Evolutionary conservation across 2,329 filamentous ascomycete species (phyloP).

Genomic region (Thelonectria rubi): DNA sequence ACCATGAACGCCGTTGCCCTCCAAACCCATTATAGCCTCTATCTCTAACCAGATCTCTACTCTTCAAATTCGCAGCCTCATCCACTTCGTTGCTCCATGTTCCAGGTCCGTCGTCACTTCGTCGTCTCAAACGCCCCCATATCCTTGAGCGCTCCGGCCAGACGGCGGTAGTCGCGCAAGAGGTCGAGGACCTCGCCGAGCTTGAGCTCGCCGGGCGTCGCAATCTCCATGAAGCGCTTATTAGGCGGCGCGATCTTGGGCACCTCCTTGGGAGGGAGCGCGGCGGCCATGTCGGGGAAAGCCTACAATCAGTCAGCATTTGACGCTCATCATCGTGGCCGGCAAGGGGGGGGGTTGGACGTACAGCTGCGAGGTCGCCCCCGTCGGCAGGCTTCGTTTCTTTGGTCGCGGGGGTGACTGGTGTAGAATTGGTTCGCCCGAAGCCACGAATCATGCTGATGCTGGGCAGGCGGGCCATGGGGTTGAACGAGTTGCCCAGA

Average conservation of each 20-base stretch:
- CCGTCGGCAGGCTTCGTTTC: constrained; percentile 58
- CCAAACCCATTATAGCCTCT: not conserved
- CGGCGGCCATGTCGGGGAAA: constrained; percentile 67
- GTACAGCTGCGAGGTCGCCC: constrained; percentile 66
- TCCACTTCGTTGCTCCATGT: not conserved
- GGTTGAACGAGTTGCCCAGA: constrained; percentile 82
- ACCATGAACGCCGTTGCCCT: constrained; percentile 5
- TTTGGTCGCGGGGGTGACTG: constrained; percentile 49
- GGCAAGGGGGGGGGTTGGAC: constrained; percentile 33
- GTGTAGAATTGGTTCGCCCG: constrained; percentile 62
- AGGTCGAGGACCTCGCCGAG: constrained; percentile 78
- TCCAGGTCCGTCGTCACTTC: constrained; percentile 35
- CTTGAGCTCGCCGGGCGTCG: constrained; percentile 74
- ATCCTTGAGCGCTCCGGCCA: constrained; percentile 72
- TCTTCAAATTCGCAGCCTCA: not conserved
- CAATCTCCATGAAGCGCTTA: constrained; percentile 76
- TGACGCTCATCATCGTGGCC: too few relatives aligned
- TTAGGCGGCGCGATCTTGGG: constrained; percentile 72
- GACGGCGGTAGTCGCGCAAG: constrained; percentile 76
- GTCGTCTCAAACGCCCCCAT: constrained; percentile 66
- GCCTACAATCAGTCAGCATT: constrained; percentile 52
- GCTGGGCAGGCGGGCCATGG: constrained; percentile 78
- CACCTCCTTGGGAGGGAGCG: constrained; percentile 63
- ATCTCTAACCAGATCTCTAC: constrained; percentile 1
- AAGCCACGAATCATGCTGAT: constrained; percentile 82